These are phyloP conservation scores for Chytriomyces hyalinus DNA, from an alignment of 192 early-diverging fungal genomes.

Conservation along the genomic window DNA sequence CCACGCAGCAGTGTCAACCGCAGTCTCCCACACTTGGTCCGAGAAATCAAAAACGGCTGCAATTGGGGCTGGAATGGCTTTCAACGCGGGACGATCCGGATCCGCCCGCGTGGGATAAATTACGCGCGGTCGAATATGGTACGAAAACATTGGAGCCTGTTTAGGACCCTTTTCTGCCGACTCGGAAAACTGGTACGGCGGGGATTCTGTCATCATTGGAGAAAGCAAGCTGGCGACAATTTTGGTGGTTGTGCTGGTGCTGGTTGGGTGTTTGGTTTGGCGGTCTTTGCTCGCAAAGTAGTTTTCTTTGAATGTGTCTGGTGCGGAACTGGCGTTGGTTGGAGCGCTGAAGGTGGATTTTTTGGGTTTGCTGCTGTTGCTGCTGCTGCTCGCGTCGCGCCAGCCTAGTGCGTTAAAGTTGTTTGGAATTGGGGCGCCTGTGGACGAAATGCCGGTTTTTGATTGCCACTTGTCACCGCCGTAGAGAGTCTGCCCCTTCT, in stretches of 20 bases:
- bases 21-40: conserved; percentile 19
- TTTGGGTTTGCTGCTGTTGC: not conserved
- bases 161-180: not conserved
- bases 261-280: not conserved
- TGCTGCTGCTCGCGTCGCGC: not conserved
- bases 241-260: not conserved
- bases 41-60: conserved; percentile 10
- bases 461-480: conserved; percentile 1
- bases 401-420: not conserved
- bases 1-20: conserved; percentile 35
- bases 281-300: not conserved
- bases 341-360: not conserved
- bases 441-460: not conserved
- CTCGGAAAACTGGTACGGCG: not conserved
- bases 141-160: not conserved
- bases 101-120: conserved; percentile 16
- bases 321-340: not conserved
- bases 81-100: conserved; percentile 13
- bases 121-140: conserved; percentile 12
- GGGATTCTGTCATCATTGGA: not conserved
- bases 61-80: conserved; percentile 5
- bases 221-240: not conserved
- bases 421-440: not conserved
- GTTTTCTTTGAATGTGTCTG: not conserved
- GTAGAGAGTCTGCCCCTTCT: conserved; percentile 17